phyloP scores from a whole-genome alignment of 805 yeast species.

The Candida tibetensis region DNA sequence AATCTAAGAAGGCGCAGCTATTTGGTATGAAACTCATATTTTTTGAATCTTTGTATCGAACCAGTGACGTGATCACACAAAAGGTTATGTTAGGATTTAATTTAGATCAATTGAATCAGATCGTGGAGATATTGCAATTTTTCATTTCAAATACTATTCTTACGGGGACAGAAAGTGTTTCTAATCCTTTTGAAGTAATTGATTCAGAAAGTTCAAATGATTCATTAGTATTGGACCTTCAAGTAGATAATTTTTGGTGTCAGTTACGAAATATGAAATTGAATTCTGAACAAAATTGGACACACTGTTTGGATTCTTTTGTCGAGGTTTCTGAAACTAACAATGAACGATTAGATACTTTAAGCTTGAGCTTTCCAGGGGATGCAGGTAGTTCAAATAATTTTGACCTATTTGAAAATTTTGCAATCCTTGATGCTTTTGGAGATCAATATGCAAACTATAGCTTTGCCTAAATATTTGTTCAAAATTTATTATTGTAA shows the following conservation, averaged over 20 bases:
- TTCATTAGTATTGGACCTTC: conserved; percentile 5
- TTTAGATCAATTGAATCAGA: not conserved
- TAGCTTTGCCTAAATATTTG: too few species aligned
- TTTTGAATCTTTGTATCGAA: conserved; percentile 5
- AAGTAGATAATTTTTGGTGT: conserved; percentile 11
- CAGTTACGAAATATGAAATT: conserved; percentile 5
- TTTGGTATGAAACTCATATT: not conserved
- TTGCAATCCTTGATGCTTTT: not conserved
- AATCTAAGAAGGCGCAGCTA: conserved; percentile 5
- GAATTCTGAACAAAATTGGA: not conserved
- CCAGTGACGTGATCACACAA: conserved; percentile 4
- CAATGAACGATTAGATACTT: not conserved
- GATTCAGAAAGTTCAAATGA: conserved; percentile 1
- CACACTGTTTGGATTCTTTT: not conserved
- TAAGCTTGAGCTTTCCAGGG: not conserved
- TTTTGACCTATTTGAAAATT: not conserved
- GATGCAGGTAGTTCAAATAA: not conserved
- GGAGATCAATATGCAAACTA: not conserved
- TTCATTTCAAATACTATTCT: not conserved
- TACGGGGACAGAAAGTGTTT: not conserved
- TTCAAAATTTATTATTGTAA: too few species aligned
- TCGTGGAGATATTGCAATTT: conserved; percentile 1
- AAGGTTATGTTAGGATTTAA: not conserved
- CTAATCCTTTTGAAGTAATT: not conserved
- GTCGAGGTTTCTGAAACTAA: not conserved